Evolutionary conservation across 1,284 basidiomycete genomes (phyloP), one percentile per base, ranked within the genome.

Genomic region (Cryptococcus sp.): DNA sequence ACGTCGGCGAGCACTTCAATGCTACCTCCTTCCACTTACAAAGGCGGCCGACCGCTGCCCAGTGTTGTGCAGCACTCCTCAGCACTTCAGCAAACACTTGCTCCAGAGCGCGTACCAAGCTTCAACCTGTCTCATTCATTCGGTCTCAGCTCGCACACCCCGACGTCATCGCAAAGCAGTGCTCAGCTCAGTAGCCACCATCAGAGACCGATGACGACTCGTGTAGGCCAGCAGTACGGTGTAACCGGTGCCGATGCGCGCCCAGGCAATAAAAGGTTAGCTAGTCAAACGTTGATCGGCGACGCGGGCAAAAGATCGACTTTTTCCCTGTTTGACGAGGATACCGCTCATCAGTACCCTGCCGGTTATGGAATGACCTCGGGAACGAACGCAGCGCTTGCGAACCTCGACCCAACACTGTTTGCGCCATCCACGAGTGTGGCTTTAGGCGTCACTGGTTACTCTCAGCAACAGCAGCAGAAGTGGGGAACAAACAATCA

Each of bases 261-360:
- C 39, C 75, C 76, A 1, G 72, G 71, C 1, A 77, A 76, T 63
- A 79, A 79, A 58, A 66, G 77, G 19, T 52, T 75, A 25, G 71
- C 77, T n/a, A 70, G 66, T 59, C 75, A 75, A 56, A 77, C 75
- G 4, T 64, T 79, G 16, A 60, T 68, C 0, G 69, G 68, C 2
- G 70, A 70, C 20, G 58, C 48, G 16, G 51, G 55, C 17, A 64
- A 64, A 45, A 55, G 56, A 23, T 29, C 62, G n/a, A 58, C 29
- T 19, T 61, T 64, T 26, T n/a, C 58, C 7, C 23, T 61, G 3
- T 64, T 57, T 40, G 62, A 57, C 38, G 62, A 57, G 15, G 55
- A 54, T 5, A 39, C 10, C 37, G 40, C 41, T 19, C n/a, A 44
- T n/a, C 41, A 44, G 41, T 44, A 44, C 15, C n/a, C 41, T 44